Conservation (phyloP, 129 eudicot species). For the Deinandra increscens region DNA sequence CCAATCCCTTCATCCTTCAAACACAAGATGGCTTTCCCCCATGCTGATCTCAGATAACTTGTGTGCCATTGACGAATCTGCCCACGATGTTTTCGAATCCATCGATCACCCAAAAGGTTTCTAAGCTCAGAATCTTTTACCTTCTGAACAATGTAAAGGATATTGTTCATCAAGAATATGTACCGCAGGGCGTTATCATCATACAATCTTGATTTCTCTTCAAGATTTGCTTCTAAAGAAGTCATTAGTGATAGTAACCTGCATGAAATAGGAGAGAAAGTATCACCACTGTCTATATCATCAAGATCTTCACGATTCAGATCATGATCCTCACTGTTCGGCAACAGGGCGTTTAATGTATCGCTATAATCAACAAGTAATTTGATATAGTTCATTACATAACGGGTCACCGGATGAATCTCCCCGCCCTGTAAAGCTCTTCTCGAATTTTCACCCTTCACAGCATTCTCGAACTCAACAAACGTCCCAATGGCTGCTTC, state of each 20-base stretch:
- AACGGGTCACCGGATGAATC: slow-evolving; percentile 81
- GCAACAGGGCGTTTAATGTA: slow-evolving; percentile 58
- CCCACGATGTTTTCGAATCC: slow-evolving; percentile 83
- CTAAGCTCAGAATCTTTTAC: slow-evolving; percentile 84
- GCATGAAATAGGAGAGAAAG: slow-evolving; percentile 49
- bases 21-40: slow-evolving; percentile 78
- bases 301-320: slow-evolving; percentile 18
- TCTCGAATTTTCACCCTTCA: slow-evolving; percentile 65
- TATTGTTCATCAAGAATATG: slow-evolving; percentile 85
- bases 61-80: slow-evolving; percentile 80
- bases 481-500: slow-evolving; percentile 88
- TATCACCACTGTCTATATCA: slow-evolving; percentile 44
- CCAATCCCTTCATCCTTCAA: slow-evolving; percentile 93
- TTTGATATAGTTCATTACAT: slow-evolving; percentile 86
- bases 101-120: slow-evolving; percentile 79
- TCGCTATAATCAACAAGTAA: slow-evolving; percentile 85
- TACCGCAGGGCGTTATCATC: slow-evolving; percentile 75
- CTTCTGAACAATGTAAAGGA: slow-evolving; percentile 73
- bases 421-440: slow-evolving; percentile 68
- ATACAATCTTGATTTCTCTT: slow-evolving; percentile 74
- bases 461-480: slow-evolving; percentile 86
- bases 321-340: slow-evolving; percentile 26
- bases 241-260: slow-evolving; percentile 63
- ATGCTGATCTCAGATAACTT: slow-evolving; percentile 85
- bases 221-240: slow-evolving; percentile 68